Base-by-base conservation (phyloP, 108 stramenopile species). In the Nitzschia inconspicua region DNA sequence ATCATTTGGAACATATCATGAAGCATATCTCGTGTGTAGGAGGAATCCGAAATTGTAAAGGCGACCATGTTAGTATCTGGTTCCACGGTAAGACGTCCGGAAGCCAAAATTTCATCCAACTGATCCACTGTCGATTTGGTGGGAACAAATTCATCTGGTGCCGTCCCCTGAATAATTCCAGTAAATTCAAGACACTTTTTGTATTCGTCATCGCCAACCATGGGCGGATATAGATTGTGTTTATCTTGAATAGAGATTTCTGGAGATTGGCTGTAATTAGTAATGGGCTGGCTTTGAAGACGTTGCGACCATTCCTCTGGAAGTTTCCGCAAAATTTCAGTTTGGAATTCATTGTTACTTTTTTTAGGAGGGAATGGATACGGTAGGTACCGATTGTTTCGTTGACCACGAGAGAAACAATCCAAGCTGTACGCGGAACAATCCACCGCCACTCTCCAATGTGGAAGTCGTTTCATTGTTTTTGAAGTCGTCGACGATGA, bases 1-100 rank as follows among this genome's bases (percentile, higher is more conserved):
- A 47, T 70, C 77, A 78, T 78, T 48, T 73, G 40, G 10, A 47
- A 70, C 11, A 74, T 58, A 32, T 78, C 77, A 31, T 74, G 68
- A 4, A 78, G 26, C 77, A 78, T 78, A 50, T 70, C 68, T 10
- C 28, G 11, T 2, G 68, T 60, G 39, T 78, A 78, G 27, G 39
- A 60, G 29, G 65, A 48, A 61, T 78, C 77, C 26, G 47, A 54
- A 29, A 78, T 74, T 16, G 77, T 69, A 48, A 65, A 78, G 20
- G 72, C 72, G 3, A 78, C 52, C 63, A 70, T 66, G 29, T 75
- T 66, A 18, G 36, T 49, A 16, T 37, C 50, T 9, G 57, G 43
- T 47, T 66, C 37, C 32, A 18, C 50, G 53, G 30, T 18, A 14
- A 48, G 19, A 0, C 5, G 28, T 14, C 46, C 46, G 48, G n/a